Evolutionary conservation across 257 asterid genomes (phyloP).

Genomic region (Solanum peruvianum): DNA sequence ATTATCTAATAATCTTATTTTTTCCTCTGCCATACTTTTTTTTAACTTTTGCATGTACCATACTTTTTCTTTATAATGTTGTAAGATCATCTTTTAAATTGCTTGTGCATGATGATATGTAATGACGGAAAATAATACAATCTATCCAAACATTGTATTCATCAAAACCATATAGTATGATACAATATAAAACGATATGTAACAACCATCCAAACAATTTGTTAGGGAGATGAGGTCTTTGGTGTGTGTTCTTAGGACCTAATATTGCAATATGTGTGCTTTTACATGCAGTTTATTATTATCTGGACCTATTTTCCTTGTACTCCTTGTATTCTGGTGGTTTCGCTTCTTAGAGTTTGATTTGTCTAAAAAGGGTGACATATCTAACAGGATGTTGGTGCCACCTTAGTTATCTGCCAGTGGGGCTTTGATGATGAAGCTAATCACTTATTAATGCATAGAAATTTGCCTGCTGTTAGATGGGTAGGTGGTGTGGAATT

Average conservation of each 20-base stretch:
- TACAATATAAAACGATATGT: neutral
- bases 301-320: neutral
- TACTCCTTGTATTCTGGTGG: neutral
- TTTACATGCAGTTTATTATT: neutral
- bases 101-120: neutral
- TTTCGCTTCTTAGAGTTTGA: neutral
- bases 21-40: neutral
- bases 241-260: neutral
- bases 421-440: slow-evolving; percentile 99
- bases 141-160: neutral
- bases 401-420: slow-evolving; percentile 89
- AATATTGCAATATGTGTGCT: neutral
- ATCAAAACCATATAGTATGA: neutral
- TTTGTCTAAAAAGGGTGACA: slow-evolving; percentile 2
- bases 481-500: slow-evolving; percentile 99
- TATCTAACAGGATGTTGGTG: slow-evolving; percentile 80
- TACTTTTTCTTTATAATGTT: neutral
- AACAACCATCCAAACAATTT: neutral
- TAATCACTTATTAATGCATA: slow-evolving; percentile 83
- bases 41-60: neutral
- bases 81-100: neutral
- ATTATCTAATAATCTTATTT: neutral
- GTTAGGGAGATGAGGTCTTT: neutral
- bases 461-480: slow-evolving; percentile 88
- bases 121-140: neutral